phyloP scores from a whole-genome alignment of 2,329 filamentous ascomycete genomes.

The Tolypocladium album region DNA sequence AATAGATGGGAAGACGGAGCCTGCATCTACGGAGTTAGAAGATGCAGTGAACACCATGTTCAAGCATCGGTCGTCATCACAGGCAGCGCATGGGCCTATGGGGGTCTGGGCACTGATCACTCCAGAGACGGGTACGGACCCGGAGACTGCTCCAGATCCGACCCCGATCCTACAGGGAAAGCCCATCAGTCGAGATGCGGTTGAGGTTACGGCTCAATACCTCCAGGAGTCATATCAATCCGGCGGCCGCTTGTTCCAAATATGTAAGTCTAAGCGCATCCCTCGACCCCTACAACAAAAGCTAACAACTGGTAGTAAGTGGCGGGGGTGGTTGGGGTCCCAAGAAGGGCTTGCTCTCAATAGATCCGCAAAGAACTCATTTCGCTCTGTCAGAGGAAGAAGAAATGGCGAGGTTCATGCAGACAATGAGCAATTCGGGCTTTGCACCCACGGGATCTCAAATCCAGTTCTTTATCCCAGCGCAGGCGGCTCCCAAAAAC shows the following conservation, averaged over 20 bases:
- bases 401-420: slow-evolving; percentile 42
- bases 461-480: slow-evolving; percentile 53
- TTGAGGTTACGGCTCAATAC: slow-evolving; percentile 13
- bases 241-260: slow-evolving; percentile 34
- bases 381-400: slow-evolving; percentile 34
- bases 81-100: slow-evolving; percentile 32
- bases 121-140: slow-evolving; percentile 21
- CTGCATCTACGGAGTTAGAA: slow-evolving; percentile 66
- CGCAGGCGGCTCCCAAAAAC: slow-evolving; percentile 15
- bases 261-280: slow-evolving; percentile 13
- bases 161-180: slow-evolving; percentile 1
- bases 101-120: slow-evolving; percentile 66
- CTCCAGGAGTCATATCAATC: slow-evolving; percentile 24
- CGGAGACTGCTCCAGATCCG: slow-evolving; percentile 5
- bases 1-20: slow-evolving; percentile 32
- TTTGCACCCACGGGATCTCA: slow-evolving; percentile 52
- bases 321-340: slow-evolving; percentile 78
- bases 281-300: background rate
- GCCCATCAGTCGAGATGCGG: slow-evolving; percentile 6
- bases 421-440: slow-evolving; percentile 33
- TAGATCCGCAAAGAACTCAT: slow-evolving; percentile 58
- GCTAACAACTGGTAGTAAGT: slow-evolving; percentile 40
- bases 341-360: slow-evolving; percentile 67
- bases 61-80: slow-evolving; percentile 17
- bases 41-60: slow-evolving; percentile 49